These are phyloP conservation scores for Cyphellophora attinorum DNA, from an alignment of 2,329 filamentous ascomycete genomes.

Conservation along the genomic window DNA sequence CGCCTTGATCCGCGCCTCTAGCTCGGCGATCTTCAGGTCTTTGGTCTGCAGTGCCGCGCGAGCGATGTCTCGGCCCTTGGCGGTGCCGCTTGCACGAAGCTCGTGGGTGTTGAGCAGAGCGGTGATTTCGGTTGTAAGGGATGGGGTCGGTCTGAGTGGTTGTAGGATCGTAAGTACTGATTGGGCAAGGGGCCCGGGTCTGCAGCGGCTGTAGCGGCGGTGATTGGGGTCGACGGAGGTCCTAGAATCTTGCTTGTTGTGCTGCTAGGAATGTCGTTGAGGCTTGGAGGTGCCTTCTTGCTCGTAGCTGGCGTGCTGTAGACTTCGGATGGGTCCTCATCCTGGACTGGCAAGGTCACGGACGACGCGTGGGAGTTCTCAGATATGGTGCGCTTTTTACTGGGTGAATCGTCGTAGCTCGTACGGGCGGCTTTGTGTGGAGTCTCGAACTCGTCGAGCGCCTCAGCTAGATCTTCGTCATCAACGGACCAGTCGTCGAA, in stretches of 20 bases:
- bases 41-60: constrained; percentile 53
- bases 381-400: constrained; percentile 7
- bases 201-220: constrained; percentile 24
- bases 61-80: constrained; percentile 56
- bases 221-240: constrained; percentile 17
- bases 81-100: constrained; percentile 50
- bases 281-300: too few relatives aligned
- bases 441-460: constrained; percentile 23
- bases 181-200: constrained; percentile 13
- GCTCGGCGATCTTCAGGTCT: constrained; percentile 54
- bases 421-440: constrained; percentile 28
- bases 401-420: constrained; percentile 1
- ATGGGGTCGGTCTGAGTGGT: constrained; percentile 23
- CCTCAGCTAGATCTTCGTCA: constrained; percentile 24
- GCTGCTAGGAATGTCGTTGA: not conserved
- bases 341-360: constrained; percentile 6
- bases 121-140: constrained; percentile 26
- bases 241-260: not conserved
- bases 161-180: constrained; percentile 26
- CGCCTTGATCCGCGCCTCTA: constrained; percentile 55
- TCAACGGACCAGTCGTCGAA: constrained; percentile 18
- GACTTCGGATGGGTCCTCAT: constrained; percentile 11
- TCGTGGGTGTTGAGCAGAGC: constrained; percentile 46
- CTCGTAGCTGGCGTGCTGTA: constrained; percentile 15
- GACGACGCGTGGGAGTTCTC: constrained; percentile 5